These are phyloP conservation scores for Saccharomycopsis crataegensis DNA, from an alignment of 1,139 yeast species.

Conservation along the genomic window DNA sequence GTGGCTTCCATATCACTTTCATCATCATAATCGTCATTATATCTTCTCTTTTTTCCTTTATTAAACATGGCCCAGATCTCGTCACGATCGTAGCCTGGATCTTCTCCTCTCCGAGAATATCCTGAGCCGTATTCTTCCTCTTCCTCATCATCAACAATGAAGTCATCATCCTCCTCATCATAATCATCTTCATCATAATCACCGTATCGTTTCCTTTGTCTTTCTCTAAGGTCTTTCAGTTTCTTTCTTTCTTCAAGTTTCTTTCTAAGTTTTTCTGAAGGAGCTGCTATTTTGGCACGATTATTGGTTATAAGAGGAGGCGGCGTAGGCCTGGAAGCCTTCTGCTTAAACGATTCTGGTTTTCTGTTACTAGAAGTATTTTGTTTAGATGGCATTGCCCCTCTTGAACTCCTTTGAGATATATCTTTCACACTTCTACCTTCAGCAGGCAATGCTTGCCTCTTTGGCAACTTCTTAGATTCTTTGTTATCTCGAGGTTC, in stretches of 20 bases:
- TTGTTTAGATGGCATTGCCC: no score
- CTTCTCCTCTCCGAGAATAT: conserved; percentile 11
- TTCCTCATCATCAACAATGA: conserved; percentile 55
- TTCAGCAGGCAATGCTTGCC: no score
- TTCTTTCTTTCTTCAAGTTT: conserved; percentile 24
- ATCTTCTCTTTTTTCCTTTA: conserved; percentile 47
- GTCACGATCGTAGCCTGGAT: conserved; percentile 58
- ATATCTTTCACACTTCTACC: no score
- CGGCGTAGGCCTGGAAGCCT: no score
- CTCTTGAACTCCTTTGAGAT: no score
- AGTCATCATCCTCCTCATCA: conserved; percentile 36
- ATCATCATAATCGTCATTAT: conserved; percentile 42
- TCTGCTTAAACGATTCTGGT: no score
- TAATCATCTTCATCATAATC: conserved; percentile 22
- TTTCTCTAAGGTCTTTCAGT: conserved; percentile 19
- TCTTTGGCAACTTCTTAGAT: no score
- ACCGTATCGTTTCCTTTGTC: conserved; percentile 15
- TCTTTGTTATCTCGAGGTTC: no score
- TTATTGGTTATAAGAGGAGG: no score
- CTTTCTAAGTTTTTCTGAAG: conserved; percentile 29
- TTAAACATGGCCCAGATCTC: conserved; percentile 88
- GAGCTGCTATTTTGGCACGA: conserved; percentile 28
- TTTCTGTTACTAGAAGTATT: no score
- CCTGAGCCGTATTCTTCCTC: conserved; percentile 28
- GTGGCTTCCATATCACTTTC: conserved; percentile 91